Conservation (phyloP, 1,284 basidiomycete genomes). For the Crucibulum parvulum region DNA sequence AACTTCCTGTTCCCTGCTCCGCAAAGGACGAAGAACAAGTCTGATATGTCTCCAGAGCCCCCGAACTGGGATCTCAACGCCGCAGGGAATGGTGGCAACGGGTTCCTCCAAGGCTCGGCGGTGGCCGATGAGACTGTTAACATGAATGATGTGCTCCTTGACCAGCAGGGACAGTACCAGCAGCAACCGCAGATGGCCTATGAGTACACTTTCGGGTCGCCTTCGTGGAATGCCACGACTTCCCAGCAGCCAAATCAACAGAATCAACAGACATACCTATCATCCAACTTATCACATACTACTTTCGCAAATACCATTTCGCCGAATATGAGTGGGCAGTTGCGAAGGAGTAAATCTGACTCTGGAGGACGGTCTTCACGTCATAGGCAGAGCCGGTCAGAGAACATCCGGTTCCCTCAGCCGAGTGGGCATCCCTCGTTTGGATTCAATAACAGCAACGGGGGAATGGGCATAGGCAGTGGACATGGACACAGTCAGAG, state of each 20-base stretch:
- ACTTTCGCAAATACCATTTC: constrained; percentile 8
- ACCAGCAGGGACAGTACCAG: constrained; percentile 5
- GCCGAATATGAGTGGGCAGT: not conserved
- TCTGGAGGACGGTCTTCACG: constrained; percentile 45
- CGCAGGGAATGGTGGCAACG: not conserved
- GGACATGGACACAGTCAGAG: constrained; percentile 10
- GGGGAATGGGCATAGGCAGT: constrained; percentile 4
- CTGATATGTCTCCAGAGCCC: constrained; percentile 65
- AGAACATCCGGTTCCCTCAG: constrained; percentile 45
- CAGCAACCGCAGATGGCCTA: constrained; percentile 10
- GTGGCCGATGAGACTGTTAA: constrained; percentile 45
- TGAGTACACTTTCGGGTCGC: constrained; percentile 27
- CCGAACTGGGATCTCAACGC: constrained; percentile 53
- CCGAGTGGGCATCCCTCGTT: not conserved
- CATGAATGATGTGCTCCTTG: constrained; percentile 54
- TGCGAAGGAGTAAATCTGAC: constrained; percentile 64
- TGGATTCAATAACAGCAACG: not conserved
- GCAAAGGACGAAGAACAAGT: constrained; percentile 59
- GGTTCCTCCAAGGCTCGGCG: constrained; percentile 20
- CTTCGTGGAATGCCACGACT: constrained; percentile 23
- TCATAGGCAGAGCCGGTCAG: constrained; percentile 55
- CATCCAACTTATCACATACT: constrained; percentile 43
- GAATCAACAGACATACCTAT: constrained; percentile 49
- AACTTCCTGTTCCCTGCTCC: constrained; percentile 37
- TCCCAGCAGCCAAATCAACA: constrained; percentile 15